Conservation (phyloP, 176 grass and related monocot species). For the Oryza meridionalis region DNA sequence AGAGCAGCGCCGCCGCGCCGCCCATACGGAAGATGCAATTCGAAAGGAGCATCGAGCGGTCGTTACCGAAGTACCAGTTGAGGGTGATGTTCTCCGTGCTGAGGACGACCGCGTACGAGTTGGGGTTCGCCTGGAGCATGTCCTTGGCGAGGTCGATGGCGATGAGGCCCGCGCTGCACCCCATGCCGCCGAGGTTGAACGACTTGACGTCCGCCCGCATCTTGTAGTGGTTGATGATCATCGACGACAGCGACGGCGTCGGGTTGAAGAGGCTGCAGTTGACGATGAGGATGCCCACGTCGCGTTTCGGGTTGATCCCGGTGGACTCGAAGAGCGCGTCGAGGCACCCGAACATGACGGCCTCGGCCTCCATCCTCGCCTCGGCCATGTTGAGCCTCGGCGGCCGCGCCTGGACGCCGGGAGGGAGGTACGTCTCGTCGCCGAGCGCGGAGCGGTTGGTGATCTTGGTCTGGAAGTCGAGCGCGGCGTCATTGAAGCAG, state of each 20-base stretch:
- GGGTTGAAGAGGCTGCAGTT: constrained; percentile 89
- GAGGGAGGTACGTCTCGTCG: constrained; percentile 67
- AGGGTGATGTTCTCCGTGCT: constrained; percentile 87
- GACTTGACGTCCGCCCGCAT: constrained; percentile 73
- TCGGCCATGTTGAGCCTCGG: constrained; percentile 68
- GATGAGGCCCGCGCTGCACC: constrained; percentile 79
- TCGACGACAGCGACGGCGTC: constrained; percentile 73
- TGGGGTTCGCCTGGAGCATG: constrained; percentile 66
- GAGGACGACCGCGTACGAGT: constrained; percentile 60
- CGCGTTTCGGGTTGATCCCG: constrained; percentile 59
- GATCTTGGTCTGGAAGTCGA: constrained; percentile 80
- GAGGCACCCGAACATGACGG: constrained; percentile 76
- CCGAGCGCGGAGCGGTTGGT: constrained; percentile 64
- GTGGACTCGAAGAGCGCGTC: constrained; percentile 63
- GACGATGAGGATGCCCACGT: constrained; percentile 68
- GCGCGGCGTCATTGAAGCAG: constrained; percentile 45
- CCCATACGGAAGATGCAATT: constrained; percentile 93
- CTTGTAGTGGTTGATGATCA: constrained; percentile 77
- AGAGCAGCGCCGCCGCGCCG: constrained; percentile 67
- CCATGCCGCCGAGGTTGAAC: constrained; percentile 85
- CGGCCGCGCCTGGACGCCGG: constrained; percentile 61
- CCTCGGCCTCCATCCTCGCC: constrained; percentile 64
- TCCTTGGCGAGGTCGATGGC: constrained; percentile 78
- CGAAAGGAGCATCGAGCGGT: constrained; percentile 73
- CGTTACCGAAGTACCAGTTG: constrained; percentile 82